Evolutionary conservation across 140 eudicot species (phyloP).

Genomic region (Cichorium intybus): DNA sequence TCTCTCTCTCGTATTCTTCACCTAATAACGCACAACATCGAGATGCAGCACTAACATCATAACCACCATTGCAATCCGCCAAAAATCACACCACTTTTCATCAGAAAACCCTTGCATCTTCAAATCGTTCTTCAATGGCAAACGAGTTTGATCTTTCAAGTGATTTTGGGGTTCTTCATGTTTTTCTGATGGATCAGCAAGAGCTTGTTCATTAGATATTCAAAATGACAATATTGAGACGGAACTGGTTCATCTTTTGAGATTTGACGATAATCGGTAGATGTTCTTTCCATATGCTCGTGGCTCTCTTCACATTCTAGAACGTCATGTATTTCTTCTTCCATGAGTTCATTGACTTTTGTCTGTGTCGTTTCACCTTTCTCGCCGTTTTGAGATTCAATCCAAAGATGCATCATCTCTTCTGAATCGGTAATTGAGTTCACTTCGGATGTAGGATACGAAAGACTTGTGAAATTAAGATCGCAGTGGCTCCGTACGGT

Average conservation of each 20-base stretch:
- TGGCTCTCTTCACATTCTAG: conserved; percentile 2
- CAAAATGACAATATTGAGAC: conserved; percentile 35
- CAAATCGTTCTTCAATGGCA: too few species aligned
- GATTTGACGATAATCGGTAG: conserved; percentile 31
- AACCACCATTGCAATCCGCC: too few species aligned
- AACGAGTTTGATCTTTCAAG: conserved; percentile 37
- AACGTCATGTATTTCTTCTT: conserved; percentile 74
- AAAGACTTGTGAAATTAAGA: conserved; percentile 35
- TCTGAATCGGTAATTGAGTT: conserved; percentile 30
- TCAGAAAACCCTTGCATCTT: too few species aligned
- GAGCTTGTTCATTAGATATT: conserved; percentile 60
- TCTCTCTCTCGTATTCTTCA: too few species aligned
- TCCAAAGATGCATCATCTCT: conserved; percentile 23
- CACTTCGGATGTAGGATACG: conserved; percentile 34
- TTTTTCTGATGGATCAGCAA: conserved; percentile 36
- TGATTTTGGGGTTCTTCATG: conserved; percentile 33
- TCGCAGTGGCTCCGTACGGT: too few species aligned
- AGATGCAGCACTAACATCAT: too few species aligned
- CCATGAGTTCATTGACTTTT: conserved; percentile 89
- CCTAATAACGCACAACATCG: too few species aligned
- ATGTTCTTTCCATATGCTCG: conserved; percentile 16
- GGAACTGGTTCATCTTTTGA: conserved; percentile 19
- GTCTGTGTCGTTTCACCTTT: conserved; percentile 37
- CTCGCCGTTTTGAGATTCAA: conserved; percentile 36
- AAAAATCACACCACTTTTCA: too few species aligned